These are phyloP conservation scores for Penicillium antarcticum DNA, from an alignment of 495 filamentous ascomycete genomes.

Conservation along the genomic window DNA sequence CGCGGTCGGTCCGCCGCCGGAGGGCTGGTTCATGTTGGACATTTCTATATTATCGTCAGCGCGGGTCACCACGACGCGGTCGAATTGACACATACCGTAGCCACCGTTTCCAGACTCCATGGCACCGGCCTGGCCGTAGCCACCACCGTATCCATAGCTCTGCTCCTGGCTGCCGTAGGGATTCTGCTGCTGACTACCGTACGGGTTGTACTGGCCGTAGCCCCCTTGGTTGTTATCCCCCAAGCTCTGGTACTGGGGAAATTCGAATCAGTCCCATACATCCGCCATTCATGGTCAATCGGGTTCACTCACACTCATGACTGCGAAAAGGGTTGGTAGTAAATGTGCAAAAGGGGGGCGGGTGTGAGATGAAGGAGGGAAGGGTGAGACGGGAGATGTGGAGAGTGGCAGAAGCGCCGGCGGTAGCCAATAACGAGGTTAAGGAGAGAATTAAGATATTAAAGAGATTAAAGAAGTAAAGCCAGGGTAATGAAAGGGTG, in stretches of 20 bases:
- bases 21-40: slow-evolving; percentile 50
- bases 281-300: neutral
- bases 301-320: slow-evolving; percentile 35
- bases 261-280: neutral
- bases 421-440: slow-evolving; percentile 9
- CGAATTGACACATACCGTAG: slow-evolving; percentile 35
- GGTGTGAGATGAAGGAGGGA: slow-evolving; percentile 18
- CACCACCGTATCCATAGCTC: slow-evolving; percentile 42
- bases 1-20: slow-evolving; percentile 59
- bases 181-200: slow-evolving; percentile 47
- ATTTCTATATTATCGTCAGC: slow-evolving; percentile 53
- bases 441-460: neutral
- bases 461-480: neutral
- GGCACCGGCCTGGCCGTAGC: slow-evolving; percentile 42
- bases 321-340: slow-evolving; percentile 1
- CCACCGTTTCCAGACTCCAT: slow-evolving; percentile 35
- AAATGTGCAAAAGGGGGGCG: slow-evolving; percentile 3
- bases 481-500: too few relatives aligned
- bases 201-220: slow-evolving; percentile 64
- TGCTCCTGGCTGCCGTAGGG: slow-evolving; percentile 35
- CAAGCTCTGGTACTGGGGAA: slow-evolving; percentile 31
- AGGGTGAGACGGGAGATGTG: slow-evolving; percentile 26
- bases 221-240: slow-evolving; percentile 35
- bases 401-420: slow-evolving; percentile 21
- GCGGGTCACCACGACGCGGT: slow-evolving; percentile 1